A percentile compares a stretch with the other conserved stretches of the same genome.
Conservation (phyloP, 2,329 filamentous ascomycete genomes). For the Scedosporium aurantiacum region DNA sequence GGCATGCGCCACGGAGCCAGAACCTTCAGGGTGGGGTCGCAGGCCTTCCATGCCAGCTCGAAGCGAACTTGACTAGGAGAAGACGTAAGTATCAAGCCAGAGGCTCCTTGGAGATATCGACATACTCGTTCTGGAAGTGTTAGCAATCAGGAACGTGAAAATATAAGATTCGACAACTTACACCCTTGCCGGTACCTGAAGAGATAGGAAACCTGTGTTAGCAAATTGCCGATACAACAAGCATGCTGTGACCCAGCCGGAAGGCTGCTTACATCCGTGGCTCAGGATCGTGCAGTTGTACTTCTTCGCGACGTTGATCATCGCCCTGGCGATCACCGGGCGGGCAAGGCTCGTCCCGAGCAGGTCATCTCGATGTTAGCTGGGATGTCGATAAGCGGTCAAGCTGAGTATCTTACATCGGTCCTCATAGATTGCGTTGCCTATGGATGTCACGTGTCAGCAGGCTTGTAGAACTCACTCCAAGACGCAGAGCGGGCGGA, state of each 20-base stretch:
- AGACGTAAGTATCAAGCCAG: no score
- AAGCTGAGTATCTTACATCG: slow-evolving; percentile 9
- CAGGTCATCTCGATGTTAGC: slow-evolving; percentile 9
- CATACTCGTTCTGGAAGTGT: no score
- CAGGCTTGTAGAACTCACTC: slow-evolving; percentile 30
- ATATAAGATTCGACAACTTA: no score
- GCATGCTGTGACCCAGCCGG: no score
- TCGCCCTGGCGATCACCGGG: slow-evolving; percentile 52
- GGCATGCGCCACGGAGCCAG: slow-evolving; percentile 30
- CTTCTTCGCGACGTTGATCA: slow-evolving; percentile 34
- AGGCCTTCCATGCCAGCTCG: slow-evolving; percentile 27
- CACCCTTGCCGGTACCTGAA: slow-evolving; percentile 43
- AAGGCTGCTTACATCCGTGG: slow-evolving; percentile 32
- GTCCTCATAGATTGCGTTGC: slow-evolving; percentile 51
- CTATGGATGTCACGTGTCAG: slow-evolving; percentile 4
- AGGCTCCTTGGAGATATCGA: no score
- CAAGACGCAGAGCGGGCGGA: background rate
- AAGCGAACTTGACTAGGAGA: slow-evolving; percentile 22
- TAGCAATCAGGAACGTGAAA: no score
- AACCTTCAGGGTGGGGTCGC: slow-evolving; percentile 56
- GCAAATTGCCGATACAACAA: no score
- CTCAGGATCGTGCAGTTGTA: slow-evolving; percentile 27
- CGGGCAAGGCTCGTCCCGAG: slow-evolving; percentile 46
- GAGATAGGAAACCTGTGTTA: no score
- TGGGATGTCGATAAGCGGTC: no score